phyloP scores from a whole-genome alignment of 257 asterid genomes.

The Prunella vulgaris region DNA sequence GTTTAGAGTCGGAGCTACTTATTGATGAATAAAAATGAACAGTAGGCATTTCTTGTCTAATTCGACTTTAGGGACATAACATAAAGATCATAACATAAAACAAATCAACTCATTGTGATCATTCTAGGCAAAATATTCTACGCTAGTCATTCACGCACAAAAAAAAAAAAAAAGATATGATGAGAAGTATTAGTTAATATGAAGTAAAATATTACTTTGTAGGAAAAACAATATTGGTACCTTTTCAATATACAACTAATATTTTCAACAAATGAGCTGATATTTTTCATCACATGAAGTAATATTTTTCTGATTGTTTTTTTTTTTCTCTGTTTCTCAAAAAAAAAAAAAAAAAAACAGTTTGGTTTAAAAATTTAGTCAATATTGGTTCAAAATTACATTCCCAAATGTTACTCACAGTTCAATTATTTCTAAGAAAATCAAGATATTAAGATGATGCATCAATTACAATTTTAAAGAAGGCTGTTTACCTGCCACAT shows the following conservation, averaged over 20 bases:
- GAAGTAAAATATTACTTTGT: too few relatives aligned
- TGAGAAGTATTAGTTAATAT: not conserved
- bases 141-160: too few relatives aligned
- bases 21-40: not conserved
- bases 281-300: too few relatives aligned
- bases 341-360: not conserved
- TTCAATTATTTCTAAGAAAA: not conserved
- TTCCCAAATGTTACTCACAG: not conserved
- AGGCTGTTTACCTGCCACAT: constrained; percentile 63
- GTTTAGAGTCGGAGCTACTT: not conserved
- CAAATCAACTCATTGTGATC: not conserved
- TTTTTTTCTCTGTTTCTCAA: not conserved
- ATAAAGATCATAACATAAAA: not conserved
- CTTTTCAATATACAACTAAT: not conserved
- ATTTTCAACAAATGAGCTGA: too few relatives aligned
- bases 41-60: not conserved
- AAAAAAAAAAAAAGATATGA: too few relatives aligned
- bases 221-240: not conserved
- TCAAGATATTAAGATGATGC: not conserved
- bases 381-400: not conserved
- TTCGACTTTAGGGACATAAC: not conserved
- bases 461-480: not conserved
- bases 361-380: not conserved
- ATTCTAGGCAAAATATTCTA: too few relatives aligned
- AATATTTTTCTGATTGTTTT: not conserved